phyloP scores from a whole-genome alignment of 257 asterid species.

The Gardenia jasminoides region DNA sequence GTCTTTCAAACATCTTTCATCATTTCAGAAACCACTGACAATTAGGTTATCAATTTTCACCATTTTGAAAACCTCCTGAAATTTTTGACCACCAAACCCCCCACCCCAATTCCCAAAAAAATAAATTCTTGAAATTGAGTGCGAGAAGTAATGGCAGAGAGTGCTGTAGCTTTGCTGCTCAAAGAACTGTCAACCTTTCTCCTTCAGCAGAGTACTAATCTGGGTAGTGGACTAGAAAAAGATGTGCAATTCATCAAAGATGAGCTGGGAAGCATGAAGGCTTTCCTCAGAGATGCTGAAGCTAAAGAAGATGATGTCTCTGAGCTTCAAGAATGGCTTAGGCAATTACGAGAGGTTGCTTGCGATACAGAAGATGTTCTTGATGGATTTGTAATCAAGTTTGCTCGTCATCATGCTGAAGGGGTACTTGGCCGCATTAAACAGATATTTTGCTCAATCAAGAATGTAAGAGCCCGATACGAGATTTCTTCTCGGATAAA shows the following conservation, averaged over 20 bases:
- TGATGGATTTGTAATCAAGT: conserved; percentile 21
- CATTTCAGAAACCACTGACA: too few relatives aligned
- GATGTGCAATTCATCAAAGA: conserved; percentile 16
- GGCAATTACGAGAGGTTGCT: conserved; percentile 20
- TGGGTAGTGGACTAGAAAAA: neutral
- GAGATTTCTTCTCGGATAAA: conserved; percentile 20
- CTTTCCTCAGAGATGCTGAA: conserved; percentile 21
- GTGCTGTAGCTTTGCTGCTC: neutral
- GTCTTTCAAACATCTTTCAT: too few relatives aligned
- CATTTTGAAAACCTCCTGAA: too few relatives aligned
- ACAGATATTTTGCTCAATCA: conserved; percentile 7
- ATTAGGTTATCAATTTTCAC: too few relatives aligned
- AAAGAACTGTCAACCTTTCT: neutral
- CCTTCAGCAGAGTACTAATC: neutral
- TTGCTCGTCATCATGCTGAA: neutral
- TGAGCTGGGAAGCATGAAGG: conserved; percentile 15
- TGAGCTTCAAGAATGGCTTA: conserved; percentile 13
- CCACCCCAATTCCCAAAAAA: too few relatives aligned
- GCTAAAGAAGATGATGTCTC: conserved; percentile 9
- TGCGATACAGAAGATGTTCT: conserved; percentile 18
- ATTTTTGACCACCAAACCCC: too few relatives aligned
- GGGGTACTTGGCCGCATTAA: conserved; percentile 15
- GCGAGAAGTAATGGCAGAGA: neutral
- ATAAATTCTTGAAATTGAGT: too few relatives aligned
- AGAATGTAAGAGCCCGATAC: conserved; percentile 15